Conservation (phyloP, 768 basidiomycete genomes). For the Mycena venus region DNA sequence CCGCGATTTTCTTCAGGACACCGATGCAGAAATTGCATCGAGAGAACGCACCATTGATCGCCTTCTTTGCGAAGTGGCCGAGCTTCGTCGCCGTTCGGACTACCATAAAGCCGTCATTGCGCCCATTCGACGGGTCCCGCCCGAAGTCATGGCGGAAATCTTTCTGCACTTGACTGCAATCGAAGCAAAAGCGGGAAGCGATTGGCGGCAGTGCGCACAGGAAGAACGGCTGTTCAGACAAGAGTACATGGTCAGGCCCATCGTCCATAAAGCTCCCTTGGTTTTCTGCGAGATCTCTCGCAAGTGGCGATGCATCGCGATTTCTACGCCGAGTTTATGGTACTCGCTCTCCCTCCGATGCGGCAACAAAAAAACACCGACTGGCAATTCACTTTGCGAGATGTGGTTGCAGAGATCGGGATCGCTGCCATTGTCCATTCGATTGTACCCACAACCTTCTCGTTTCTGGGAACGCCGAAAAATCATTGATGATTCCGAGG, state of each 20-base stretch:
- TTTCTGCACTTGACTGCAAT: not conserved
- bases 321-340: conserved; percentile 5
- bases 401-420: conserved; percentile 12
- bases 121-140: too few species aligned
- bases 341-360: not conserved
- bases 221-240: too few species aligned
- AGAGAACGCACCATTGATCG: too few species aligned
- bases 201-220: not conserved
- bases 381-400: not conserved
- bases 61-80: too few species aligned
- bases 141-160: too few species aligned
- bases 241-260: not conserved
- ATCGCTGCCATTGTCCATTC: conserved; percentile 2
- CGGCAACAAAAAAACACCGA: not conserved
- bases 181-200: not conserved
- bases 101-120: too few species aligned
- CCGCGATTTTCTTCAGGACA: too few species aligned
- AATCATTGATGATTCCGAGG: not conserved
- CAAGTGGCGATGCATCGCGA: not conserved
- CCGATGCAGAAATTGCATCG: too few species aligned
- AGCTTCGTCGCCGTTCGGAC: too few species aligned
- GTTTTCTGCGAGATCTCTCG: conserved; percentile 1
- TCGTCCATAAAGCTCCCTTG: not conserved
- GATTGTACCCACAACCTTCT: not conserved
- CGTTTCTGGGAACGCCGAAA: not conserved